Evolutionary conservation across 2,329 filamentous ascomycete genomes (phyloP), one percentile per base, ranked within the genome.

Genomic region (Ophiostoma fasciatum): DNA sequence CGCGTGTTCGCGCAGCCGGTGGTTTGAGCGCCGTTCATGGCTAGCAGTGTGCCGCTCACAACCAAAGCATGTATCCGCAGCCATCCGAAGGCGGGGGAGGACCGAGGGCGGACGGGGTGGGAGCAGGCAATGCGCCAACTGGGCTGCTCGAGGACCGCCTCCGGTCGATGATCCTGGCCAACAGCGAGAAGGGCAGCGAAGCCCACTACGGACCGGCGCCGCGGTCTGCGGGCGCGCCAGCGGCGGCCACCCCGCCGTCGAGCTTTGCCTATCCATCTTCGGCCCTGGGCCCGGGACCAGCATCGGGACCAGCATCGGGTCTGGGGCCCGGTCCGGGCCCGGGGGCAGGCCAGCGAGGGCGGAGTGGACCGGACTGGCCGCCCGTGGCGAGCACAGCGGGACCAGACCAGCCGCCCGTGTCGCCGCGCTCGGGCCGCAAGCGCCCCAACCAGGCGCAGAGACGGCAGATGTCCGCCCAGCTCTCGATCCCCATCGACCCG

Each of bases 391-490:
- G n/a, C n/a, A n/a, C n/a, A n/a, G n/a, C n/a, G n/a, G n/a, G n/a
- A n/a, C n/a, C n/a, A n/a, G n/a, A 27, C 12, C 31, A 26, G 17
- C 27, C 41, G 4, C 39, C 43, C 2, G 31, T 27, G 3, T 41
- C 43, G 14, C 43, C 42, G 2, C 22, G 22, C 20, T 23, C 33
- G 7, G 25, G 46, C 34, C 58, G 59, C 46, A 73, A 64, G 46
- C 68, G 72, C 17, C 65, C 60, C 3, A 78, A 78, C 41, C 74
- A 78, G 48, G 72, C 73, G 2, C 69, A 77, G 45, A 62, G 73
- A 33, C 65, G 73, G 17, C 70, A 76, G 46, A 71, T 75, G 68
- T 74, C 63, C 38, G 62, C 71, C 5, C 66, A 76, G 43, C 47
- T 74, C 14, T 63, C 68, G 1, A 66, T 76, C 31, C 62, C 69